Evolutionary conservation across 208 protist genomes (phyloP).

Genomic region (Balamuthia mandrillaris): DNA sequence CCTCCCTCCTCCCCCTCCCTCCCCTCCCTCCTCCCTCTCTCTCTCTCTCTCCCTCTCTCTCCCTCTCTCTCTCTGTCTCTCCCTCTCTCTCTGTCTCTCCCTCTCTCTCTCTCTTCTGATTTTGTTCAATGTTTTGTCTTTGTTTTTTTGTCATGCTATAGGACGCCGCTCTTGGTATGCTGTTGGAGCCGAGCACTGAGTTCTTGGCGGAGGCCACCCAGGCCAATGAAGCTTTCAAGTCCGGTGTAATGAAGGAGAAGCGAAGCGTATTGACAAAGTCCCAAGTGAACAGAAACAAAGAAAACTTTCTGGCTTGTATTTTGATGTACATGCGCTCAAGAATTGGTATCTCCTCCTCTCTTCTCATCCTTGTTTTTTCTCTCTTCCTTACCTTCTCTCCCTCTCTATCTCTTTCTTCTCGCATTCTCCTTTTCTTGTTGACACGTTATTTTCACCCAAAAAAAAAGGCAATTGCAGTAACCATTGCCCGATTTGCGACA

Average conservation of each 20-base stretch:
- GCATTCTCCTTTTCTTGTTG: not conserved
- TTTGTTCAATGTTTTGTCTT: not conserved
- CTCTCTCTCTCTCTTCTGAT: not conserved
- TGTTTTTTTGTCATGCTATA: not conserved
- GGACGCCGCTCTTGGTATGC: not conserved
- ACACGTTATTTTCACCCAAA: not conserved
- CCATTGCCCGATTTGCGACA: constrained; percentile 26
- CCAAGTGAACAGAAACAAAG: not conserved
- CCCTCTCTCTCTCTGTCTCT: too few species aligned
- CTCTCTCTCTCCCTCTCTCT: too few species aligned
- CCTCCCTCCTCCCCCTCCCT: too few species aligned
- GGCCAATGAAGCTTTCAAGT: too few species aligned
- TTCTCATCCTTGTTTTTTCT: not conserved
- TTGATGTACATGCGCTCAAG: constrained; percentile 17
- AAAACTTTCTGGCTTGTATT: constrained; percentile 13
- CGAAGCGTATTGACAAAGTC: not conserved
- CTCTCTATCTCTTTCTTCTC: not conserved
- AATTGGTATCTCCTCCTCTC: not conserved
- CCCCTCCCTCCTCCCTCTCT: too few species aligned
- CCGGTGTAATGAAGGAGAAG: too few species aligned
- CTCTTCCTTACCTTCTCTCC: not conserved
- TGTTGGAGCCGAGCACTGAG: not conserved
- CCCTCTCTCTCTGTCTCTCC: too few species aligned
- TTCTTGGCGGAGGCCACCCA: constrained; percentile 8
- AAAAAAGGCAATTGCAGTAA: constrained; percentile 22